Percentiles rank a stretch among this genome's conserved stretches.
Evolutionary conservation across 2,329 filamentous ascomycete species (phyloP).

Genomic region (Exophiala alcalophila): DNA sequence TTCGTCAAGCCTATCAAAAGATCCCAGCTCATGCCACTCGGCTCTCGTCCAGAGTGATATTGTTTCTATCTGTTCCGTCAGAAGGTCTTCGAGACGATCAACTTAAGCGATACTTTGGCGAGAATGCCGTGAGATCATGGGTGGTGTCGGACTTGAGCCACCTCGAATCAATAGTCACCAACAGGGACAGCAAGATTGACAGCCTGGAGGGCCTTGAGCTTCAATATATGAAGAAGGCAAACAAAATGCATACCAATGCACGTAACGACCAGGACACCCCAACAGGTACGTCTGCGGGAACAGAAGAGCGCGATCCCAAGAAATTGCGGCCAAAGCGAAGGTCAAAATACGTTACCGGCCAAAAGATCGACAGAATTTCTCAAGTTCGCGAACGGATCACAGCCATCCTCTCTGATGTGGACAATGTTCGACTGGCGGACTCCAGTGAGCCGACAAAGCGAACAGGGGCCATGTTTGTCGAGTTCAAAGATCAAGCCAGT

Average conservation of each 20-base stretch:
- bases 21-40: constrained; percentile 78
- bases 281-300: not conserved
- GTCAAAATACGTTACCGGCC: constrained; percentile 64
- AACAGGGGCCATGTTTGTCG: constrained; percentile 75
- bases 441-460: constrained; percentile 5
- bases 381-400: constrained; percentile 75
- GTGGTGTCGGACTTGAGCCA: constrained; percentile 74
- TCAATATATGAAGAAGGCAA: constrained; percentile 74
- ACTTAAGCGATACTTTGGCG: constrained; percentile 75
- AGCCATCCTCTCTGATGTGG: constrained; percentile 67
- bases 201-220: constrained; percentile 84
- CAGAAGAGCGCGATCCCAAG: not conserved
- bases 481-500: constrained; percentile 76
- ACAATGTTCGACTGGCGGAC: constrained; percentile 42
- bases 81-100: constrained; percentile 71
- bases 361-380: constrained; percentile 37
- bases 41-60: constrained; percentile 81
- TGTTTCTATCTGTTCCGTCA: constrained; percentile 80
- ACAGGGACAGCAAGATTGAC: constrained; percentile 74
- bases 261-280: constrained; percentile 3
- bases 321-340: constrained; percentile 66
- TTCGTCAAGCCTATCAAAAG: constrained; percentile 86
- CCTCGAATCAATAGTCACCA: constrained; percentile 73
- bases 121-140: constrained; percentile 72
- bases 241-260: constrained; percentile 36